phyloP scores from a whole-genome alignment of 768 basidiomycete species.

The Strobilomyces echinocephalus region DNA sequence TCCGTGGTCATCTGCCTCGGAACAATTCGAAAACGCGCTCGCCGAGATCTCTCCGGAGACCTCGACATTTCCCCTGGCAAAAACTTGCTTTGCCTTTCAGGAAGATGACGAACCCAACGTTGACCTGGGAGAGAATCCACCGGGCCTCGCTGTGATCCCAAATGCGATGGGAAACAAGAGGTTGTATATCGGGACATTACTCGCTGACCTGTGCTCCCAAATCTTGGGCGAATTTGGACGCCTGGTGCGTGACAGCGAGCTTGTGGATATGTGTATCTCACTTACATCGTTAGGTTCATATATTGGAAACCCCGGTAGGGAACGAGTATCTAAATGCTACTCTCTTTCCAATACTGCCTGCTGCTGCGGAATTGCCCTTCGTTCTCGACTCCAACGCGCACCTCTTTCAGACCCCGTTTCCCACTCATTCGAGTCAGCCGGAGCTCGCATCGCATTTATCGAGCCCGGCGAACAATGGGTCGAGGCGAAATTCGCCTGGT shows the following conservation, averaged over 20 bases:
- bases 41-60: constrained; percentile 62
- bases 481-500: constrained; percentile 53
- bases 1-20: constrained; percentile 47
- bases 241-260: constrained; percentile 51
- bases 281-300: constrained; percentile 53
- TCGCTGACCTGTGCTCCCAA: constrained; percentile 86
- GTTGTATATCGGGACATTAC: constrained; percentile 79
- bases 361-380: constrained; percentile 55
- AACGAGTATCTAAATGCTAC: constrained; percentile 79
- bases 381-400: constrained; percentile 46
- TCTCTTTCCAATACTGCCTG: constrained; percentile 59
- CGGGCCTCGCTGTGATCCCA: constrained; percentile 75
- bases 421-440: constrained; percentile 51
- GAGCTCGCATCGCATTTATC: constrained; percentile 39
- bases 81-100: constrained; percentile 83
- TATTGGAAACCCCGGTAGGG: constrained; percentile 76
- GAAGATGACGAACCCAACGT: constrained; percentile 49
- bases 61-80: constrained; percentile 72
- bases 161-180: constrained; percentile 84
- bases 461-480: constrained; percentile 25
- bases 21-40: constrained; percentile 63
- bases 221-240: constrained; percentile 82
- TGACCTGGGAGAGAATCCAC: constrained; percentile 50
- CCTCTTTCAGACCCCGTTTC: constrained; percentile 40
- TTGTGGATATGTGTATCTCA: not conserved